Evolutionary conservation across 306 rosid genomes (phyloP), one percentile per base, ranked within the genome.

Genomic region (Boehmeria nivea): DNA sequence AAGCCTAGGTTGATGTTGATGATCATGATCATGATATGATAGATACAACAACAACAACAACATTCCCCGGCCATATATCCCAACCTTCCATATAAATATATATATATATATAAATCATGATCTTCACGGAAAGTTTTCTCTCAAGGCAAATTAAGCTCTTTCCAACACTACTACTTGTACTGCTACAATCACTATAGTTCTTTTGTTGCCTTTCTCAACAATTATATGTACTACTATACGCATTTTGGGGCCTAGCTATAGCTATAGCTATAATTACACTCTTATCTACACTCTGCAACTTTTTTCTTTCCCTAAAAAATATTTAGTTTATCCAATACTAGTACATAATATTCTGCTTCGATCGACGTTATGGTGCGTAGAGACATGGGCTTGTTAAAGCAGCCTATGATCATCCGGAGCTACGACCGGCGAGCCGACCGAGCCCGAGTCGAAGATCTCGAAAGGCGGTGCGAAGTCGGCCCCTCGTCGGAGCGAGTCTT

Each of bases 381-480:
- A 54, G 45, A 40, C 10, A 76, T 86, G 89, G 87, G 75, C 50
- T 24, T 12, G 12, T 17, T 18, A 12, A 67, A 67, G 50, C 67
- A 66, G 70, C 63, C 71, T 44, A 73, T 61, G 64, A 80, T 83
- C 38, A 80, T 31, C 37, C 65, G 95, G 71, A 74, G 80, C 80
- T 90, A 90, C n/a, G 78, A 80, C 4, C 67, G 57, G 12, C 53
- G 68, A 70, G 73, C 59, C 17, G 95, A 90, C 58, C 76, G 81
- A 71, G 77, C 74, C 66, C 69, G 72, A 78, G 87, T 90, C 45
- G 90, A 82, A 64, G 86, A 80, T 9, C 86, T 90, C n/a, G 91
- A 90, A 65, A 61, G 85, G 71, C 76, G 77, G 74, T 87, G 98
- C 38, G 91, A 76, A 70, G 83, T 87, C 76, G 94, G 94, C 12